Conservation (phyloP, 345 rosid species). For the Heritiera fomes region DNA sequence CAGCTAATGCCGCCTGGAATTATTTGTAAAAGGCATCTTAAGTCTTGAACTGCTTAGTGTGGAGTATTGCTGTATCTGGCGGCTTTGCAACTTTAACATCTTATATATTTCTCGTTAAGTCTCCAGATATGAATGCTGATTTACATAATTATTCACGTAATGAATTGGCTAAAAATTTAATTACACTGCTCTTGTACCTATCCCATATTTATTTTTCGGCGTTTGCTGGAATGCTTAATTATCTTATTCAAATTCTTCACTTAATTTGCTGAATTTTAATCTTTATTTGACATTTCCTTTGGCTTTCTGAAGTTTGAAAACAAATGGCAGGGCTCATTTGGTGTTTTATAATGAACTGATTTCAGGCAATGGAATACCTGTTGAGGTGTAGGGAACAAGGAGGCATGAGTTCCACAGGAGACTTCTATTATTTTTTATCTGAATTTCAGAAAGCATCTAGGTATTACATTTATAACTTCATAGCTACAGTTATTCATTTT, state of each 20-base stretch:
- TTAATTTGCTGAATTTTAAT: not conserved
- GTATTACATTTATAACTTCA: too few species aligned
- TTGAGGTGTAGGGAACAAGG: constrained; percentile 54
- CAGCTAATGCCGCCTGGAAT: not conserved
- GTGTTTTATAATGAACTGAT: constrained; percentile 12
- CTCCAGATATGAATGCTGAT: not conserved
- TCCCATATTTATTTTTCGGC: not conserved
- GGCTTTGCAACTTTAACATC: not conserved
- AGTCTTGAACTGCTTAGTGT: not conserved
- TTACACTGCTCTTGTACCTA: not conserved
- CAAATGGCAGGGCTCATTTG: not conserved
- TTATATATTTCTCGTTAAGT: not conserved
- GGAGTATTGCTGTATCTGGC: constrained; percentile 4
- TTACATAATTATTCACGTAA: not conserved
- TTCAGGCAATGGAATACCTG: constrained; percentile 90
- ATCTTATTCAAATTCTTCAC: not conserved
- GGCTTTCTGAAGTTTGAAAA: not conserved
- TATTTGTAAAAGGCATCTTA: not conserved
- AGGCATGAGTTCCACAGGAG: constrained; percentile 63
- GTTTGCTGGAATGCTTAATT: not conserved
- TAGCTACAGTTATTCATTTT: too few species aligned
- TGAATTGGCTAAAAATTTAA: not conserved
- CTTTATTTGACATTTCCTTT: not conserved
- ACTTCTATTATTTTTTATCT: constrained; percentile 34
- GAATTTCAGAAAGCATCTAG: too few species aligned